A percentile compares a stretch with the other conserved stretches of the same genome.
phyloP scores from a whole-genome alignment of 306 rosid genomes.

The Prunus armeniaca region DNA sequence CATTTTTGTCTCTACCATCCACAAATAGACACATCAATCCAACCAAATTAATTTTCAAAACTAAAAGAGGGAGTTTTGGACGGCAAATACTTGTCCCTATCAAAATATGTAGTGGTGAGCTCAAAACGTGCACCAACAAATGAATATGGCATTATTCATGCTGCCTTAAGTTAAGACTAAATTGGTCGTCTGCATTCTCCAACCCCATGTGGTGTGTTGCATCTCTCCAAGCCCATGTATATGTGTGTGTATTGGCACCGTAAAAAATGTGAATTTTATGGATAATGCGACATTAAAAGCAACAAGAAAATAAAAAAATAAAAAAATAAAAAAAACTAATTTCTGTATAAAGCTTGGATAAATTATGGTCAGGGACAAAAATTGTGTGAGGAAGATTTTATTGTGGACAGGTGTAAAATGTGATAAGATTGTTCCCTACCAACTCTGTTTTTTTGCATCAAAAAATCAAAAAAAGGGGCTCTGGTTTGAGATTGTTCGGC shows the following conservation, averaged over 20 bases:
- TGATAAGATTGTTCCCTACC: not conserved
- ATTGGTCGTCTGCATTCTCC: not conserved
- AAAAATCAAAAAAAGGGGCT: slow-evolving; percentile 22
- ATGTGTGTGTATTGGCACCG: too few species aligned
- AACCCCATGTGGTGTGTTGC: not conserved
- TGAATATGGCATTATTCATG: not conserved
- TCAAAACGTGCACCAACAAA: not conserved
- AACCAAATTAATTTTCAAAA: not conserved
- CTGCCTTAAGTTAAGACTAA: not conserved
- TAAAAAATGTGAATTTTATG: not conserved
- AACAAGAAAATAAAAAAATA: not conserved
- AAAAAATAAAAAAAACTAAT: too few species aligned
- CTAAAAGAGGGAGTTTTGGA: not conserved
- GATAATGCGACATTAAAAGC: not conserved
- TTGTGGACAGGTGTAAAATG: not conserved
- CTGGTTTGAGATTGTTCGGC: not conserved
- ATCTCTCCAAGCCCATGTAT: too few species aligned
- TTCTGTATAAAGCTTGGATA: too few species aligned
- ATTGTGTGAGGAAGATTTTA: not conserved
- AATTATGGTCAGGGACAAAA: not conserved
- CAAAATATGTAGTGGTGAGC: not conserved
- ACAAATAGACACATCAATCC: not conserved
- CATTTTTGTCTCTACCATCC: not conserved
- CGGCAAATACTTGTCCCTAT: slow-evolving; percentile 3
- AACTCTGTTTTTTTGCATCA: not conserved